phyloP scores from a whole-genome alignment of 2,329 filamentous ascomycete species.

The Colletotrichum sp. region DNA sequence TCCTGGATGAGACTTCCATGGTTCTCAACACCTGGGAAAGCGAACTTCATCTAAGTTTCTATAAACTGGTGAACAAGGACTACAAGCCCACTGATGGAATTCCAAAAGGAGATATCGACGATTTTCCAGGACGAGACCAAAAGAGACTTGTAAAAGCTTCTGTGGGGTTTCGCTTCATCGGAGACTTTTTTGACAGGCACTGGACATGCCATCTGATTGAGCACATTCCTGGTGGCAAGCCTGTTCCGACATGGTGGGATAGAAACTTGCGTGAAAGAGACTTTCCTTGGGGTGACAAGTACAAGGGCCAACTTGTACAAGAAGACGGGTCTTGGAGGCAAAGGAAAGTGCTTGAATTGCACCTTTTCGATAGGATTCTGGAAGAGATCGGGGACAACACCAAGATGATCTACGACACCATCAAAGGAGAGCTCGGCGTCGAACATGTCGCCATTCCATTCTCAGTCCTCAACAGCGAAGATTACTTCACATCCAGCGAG shows the following conservation, averaged over 20 bases:
- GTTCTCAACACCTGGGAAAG: background rate
- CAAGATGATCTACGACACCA: background rate
- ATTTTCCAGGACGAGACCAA: background rate
- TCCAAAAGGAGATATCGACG: background rate
- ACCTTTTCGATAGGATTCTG: background rate
- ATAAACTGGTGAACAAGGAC: background rate
- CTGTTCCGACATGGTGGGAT: background rate
- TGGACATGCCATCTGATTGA: background rate
- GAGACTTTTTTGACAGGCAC: background rate
- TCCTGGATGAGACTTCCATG: background rate
- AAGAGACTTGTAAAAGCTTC: background rate
- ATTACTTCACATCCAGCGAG: background rate
- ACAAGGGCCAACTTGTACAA: background rate
- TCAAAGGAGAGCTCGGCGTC: background rate
- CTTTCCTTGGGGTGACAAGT: background rate
- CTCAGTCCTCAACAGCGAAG: background rate
- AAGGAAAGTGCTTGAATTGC: background rate
- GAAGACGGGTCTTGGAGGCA: background rate
- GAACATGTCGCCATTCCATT: background rate
- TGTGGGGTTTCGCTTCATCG: background rate
- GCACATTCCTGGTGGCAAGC: background rate
- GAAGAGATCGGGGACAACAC: background rate
- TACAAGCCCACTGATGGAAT: fast-evolving
- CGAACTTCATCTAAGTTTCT: background rate
- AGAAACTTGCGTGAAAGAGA: fast-evolving